Percentiles rank a stretch among this genome's conserved stretches.
phyloP scores from a whole-genome alignment of 1,139 yeast species.

The Geotrichum restrictum region DNA sequence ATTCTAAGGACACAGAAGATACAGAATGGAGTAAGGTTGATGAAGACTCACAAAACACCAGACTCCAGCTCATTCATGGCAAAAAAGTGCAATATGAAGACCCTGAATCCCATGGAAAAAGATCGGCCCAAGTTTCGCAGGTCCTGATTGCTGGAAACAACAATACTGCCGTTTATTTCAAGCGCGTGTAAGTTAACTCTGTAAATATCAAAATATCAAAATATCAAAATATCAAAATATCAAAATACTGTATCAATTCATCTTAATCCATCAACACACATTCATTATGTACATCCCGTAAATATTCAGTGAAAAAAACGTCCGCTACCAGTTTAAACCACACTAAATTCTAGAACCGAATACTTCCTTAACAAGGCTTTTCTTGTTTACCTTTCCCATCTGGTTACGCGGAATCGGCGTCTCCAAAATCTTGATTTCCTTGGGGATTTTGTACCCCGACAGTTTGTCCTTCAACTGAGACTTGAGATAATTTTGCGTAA shows the following conservation, averaged over 20 bases:
- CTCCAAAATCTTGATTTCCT: constrained; percentile 22
- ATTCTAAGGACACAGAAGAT: constrained; percentile 20
- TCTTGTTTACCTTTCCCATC: constrained; percentile 40
- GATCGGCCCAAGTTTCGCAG: constrained; percentile 45
- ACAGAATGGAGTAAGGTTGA: constrained; percentile 7
- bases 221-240: no score
- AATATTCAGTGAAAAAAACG: neutral
- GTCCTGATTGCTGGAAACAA: constrained; percentile 59
- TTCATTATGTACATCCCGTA: neutral
- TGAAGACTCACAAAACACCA: constrained; percentile 40
- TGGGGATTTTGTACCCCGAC: constrained; percentile 37
- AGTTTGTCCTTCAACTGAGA: constrained; percentile 29
- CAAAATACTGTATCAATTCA: no score
- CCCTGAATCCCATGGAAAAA: constrained; percentile 27
- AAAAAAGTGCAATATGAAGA: constrained; percentile 29
- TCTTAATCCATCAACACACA: no score
- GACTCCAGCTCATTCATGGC: constrained; percentile 47
- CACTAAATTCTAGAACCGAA: constrained; percentile 10
- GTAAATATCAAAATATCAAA: neutral
- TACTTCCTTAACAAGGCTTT: constrained; percentile 31
- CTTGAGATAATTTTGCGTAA: constrained; percentile 29
- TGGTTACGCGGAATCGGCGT: constrained; percentile 36
- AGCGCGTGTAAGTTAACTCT: constrained; percentile 9
- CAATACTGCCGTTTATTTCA: constrained; percentile 58
- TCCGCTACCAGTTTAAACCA: no score